phyloP scores from a whole-genome alignment of 176 grass and related monocot genomes.

The Oryza glumipatula region DNA sequence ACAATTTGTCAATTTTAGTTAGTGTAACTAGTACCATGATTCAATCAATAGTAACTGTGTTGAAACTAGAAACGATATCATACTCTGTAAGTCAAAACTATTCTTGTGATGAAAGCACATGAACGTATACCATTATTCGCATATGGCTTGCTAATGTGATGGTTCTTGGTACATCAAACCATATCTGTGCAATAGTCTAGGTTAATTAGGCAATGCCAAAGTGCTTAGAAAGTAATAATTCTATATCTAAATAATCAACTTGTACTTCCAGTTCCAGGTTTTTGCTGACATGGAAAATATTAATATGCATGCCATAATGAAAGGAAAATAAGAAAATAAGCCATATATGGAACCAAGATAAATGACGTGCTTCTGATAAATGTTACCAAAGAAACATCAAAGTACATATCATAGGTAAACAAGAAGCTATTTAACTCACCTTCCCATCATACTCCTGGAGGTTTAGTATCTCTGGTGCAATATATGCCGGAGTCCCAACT shows the following conservation, averaged over 20 bases:
- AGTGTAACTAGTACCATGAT: background rate
- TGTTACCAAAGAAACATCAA: constrained; percentile 30
- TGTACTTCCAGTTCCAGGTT: background rate
- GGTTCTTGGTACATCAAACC: background rate
- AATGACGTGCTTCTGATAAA: background rate
- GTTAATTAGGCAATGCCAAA: background rate
- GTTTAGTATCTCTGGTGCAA: constrained; percentile 75
- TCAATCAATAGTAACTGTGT: background rate
- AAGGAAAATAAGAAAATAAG: background rate
- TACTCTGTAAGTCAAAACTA: background rate
- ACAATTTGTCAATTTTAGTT: background rate
- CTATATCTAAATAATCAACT: constrained; percentile 12
- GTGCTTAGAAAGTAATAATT: constrained; percentile 17
- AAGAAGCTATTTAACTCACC: constrained; percentile 47
- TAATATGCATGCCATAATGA: constrained; percentile 24
- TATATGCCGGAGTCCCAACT: constrained; percentile 81
- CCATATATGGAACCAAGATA: constrained; percentile 6
- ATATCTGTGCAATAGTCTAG: background rate
- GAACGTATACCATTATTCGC: constrained; percentile 12
- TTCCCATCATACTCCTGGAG: constrained; percentile 78
- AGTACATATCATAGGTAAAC: constrained; percentile 15
- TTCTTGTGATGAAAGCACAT: background rate
- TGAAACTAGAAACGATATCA: background rate
- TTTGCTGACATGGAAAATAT: background rate
- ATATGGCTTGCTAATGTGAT: background rate